phyloP scores from a whole-genome alignment of 1,139 yeast species.

The Candida frijolesensis region DNA sequence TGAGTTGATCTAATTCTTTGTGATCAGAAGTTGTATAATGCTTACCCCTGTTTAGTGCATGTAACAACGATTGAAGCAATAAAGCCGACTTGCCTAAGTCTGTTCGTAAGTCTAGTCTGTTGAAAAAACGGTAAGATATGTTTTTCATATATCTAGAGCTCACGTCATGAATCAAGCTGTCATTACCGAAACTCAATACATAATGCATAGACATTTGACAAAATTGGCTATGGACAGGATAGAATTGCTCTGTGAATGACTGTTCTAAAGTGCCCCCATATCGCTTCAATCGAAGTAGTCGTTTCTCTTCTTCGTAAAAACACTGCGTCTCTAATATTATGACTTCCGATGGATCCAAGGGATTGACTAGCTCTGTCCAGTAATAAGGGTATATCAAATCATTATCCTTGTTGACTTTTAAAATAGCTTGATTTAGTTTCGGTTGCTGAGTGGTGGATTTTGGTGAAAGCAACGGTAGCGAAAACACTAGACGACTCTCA shows the following conservation, averaged over 20 bases:
- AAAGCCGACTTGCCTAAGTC: constrained; percentile 32
- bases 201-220: constrained; percentile 40
- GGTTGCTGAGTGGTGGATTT: constrained; percentile 26
- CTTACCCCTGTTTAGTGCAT: constrained; percentile 21
- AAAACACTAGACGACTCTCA: constrained; percentile 35
- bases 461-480: constrained; percentile 33
- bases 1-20: constrained; percentile 26
- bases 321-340: constrained; percentile 33
- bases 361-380: constrained; percentile 45
- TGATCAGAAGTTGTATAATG: constrained; percentile 10
- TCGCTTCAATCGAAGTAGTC: constrained; percentile 27
- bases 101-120: constrained; percentile 33
- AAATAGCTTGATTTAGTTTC: constrained; percentile 22
- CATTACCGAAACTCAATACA: constrained; percentile 27
- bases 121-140: constrained; percentile 36
- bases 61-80: constrained; percentile 27
- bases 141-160: constrained; percentile 39
- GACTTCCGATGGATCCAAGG: constrained; percentile 29
- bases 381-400: constrained; percentile 42
- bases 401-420: constrained; percentile 31
- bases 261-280: constrained; percentile 8
- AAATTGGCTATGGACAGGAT: constrained; percentile 27
- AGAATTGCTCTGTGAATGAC: constrained; percentile 22
- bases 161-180: constrained; percentile 30
- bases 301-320: constrained; percentile 34